Conservation (phyloP, 2,329 filamentous ascomycete genomes). For the Colletotrichum sp. region DNA sequence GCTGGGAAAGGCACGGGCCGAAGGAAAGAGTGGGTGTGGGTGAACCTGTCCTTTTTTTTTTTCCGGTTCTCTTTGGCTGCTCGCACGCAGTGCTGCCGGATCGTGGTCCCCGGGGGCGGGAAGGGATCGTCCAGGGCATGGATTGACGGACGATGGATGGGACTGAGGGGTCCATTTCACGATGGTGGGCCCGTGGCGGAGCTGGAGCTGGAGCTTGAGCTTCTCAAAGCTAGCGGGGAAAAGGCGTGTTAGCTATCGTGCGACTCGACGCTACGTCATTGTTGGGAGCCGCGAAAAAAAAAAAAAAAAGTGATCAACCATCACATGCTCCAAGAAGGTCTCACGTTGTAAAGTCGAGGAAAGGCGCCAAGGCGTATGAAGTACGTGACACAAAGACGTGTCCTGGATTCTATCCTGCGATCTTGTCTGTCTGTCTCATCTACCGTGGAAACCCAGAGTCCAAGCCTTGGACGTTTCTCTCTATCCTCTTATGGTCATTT, state of each 20-base stretch:
- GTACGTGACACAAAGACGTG: not conserved
- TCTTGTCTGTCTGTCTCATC: not conserved
- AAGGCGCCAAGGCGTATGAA: not conserved
- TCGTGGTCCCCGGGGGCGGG: not conserved
- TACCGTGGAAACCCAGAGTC: constrained; percentile 14
- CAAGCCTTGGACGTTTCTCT: not conserved
- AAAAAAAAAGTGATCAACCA: not conserved
- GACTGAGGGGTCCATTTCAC: not conserved
- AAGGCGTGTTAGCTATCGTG: not conserved
- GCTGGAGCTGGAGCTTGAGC: not conserved
- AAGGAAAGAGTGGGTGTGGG: not conserved
- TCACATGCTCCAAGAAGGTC: not conserved
- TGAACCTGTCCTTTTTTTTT: no score
- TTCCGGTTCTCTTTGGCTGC: not conserved
- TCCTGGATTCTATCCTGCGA: constrained; percentile 5
- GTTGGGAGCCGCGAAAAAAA: not conserved
- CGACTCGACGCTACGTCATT: not conserved
- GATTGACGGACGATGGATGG: not conserved
- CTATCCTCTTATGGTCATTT: constrained; percentile 1
- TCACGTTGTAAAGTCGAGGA: not conserved
- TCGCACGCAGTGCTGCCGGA: not conserved
- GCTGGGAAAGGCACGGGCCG: not conserved
- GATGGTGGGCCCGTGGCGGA: not conserved
- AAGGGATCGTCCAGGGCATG: not conserved
- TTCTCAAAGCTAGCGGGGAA: not conserved